These are phyloP conservation scores for Venturia effusa DNA, from an alignment of 2,329 filamentous ascomycete genomes.

Conservation along the genomic window DNA sequence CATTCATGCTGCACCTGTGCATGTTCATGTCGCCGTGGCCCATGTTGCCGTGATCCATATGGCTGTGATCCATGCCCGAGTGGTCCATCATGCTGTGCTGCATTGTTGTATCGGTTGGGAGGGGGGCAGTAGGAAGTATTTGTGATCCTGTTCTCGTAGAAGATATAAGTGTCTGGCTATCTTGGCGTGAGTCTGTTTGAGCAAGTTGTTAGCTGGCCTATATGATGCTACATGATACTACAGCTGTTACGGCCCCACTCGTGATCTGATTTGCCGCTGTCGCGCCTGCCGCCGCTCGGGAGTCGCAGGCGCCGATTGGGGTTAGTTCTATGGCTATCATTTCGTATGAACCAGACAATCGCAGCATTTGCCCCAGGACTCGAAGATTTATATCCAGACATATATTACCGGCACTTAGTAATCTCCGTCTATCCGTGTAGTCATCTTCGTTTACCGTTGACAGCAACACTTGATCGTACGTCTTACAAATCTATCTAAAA, in stretches of 20 bases:
- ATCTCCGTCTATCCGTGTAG: background rate
- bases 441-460: too few relatives aligned
- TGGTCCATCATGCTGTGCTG: slow-evolving; percentile 8
- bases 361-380: too few relatives aligned
- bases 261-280: too few relatives aligned
- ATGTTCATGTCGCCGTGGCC: slow-evolving; percentile 45
- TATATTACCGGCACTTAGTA: background rate
- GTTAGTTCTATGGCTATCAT: background rate
- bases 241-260: slow-evolving; percentile 13
- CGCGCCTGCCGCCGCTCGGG: too few relatives aligned
- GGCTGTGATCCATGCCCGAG: slow-evolving; percentile 16
- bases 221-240: too few relatives aligned
- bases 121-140: background rate
- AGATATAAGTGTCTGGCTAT: too few relatives aligned
- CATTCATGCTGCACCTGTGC: slow-evolving; percentile 81
- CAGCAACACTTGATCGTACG: too few relatives aligned
- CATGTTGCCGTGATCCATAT: slow-evolving; percentile 38
- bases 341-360: background rate
- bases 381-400: background rate
- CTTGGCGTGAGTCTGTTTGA: background rate
- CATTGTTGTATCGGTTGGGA: background rate
- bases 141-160: too few relatives aligned
- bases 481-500: background rate
- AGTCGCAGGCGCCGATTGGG: background rate
- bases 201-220: slow-evolving; percentile 7